Percentiles rank a stretch among this genome's conserved stretches.
Conservation (phyloP, 2,329 filamentous ascomycete species). For the Botrytis galanthina region DNA sequence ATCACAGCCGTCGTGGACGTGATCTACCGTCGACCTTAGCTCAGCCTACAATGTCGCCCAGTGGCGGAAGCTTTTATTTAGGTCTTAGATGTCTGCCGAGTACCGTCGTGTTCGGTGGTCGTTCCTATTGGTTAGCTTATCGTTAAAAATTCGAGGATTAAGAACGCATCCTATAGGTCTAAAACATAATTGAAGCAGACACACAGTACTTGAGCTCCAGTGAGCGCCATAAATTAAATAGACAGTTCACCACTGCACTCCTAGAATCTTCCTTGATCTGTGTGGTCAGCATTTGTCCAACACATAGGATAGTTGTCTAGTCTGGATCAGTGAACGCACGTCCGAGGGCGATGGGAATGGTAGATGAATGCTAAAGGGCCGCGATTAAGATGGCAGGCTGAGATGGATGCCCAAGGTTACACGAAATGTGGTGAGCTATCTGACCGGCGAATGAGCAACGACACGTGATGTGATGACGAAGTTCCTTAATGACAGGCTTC, state of each 20-base stretch:
- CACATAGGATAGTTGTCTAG: background rate
- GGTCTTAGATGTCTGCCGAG: background rate
- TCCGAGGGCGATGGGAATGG: background rate
- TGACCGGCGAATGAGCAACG: background rate
- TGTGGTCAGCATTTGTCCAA: background rate
- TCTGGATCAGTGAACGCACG: too few relatives aligned
- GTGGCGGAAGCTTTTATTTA: background rate
- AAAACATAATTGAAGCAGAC: background rate
- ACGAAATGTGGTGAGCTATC: background rate
- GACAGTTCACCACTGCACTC: background rate
- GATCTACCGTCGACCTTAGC: background rate
- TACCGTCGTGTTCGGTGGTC: background rate
- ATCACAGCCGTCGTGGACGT: background rate
- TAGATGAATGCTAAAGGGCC: background rate
- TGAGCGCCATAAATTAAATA: background rate
- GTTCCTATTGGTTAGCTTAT: conserved; percentile 4
- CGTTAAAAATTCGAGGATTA: background rate
- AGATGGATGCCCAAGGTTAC: conserved; percentile 5
- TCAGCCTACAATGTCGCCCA: background rate
- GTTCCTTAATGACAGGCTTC: background rate
- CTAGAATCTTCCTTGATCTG: background rate
- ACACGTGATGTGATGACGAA: background rate
- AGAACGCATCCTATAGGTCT: background rate
- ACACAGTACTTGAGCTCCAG: background rate
- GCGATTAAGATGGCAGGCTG: background rate